Evolutionary conservation across 345 rosid species (phyloP).

Genomic region (Limnanthes douglasii): DNA sequence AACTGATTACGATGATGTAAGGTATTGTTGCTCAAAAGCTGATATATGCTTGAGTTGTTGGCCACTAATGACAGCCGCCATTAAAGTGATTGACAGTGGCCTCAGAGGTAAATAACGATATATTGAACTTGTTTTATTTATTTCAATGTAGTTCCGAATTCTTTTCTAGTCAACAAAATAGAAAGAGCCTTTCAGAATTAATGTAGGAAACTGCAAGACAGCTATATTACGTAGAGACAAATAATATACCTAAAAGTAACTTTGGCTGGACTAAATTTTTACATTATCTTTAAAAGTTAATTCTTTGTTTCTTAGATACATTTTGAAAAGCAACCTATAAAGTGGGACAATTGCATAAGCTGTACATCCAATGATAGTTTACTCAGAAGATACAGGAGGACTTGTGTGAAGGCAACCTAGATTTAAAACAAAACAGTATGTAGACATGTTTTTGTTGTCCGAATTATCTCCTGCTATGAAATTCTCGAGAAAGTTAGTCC

Average conservation of each 20-base stretch:
- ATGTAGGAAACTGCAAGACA: background rate
- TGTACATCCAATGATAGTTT: no score
- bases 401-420: no score
- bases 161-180: background rate
- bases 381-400: no score
- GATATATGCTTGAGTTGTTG: conserved; percentile 87
- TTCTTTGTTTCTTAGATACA: no score
- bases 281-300: no score
- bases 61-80: conserved; percentile 80
- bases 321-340: no score
- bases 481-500: no score
- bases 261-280: no score
- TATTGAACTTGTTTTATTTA: background rate
- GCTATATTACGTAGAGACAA: background rate
- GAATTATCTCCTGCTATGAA: no score
- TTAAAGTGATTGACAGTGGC: conserved; percentile 77
- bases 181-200: background rate
- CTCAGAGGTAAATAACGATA: conserved; percentile 42
- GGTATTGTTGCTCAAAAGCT: conserved; percentile 92
- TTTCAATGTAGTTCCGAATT: background rate
- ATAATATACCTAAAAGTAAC: background rate
- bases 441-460: no score
- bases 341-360: no score
- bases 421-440: no score
- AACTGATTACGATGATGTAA: conserved; percentile 78